A percentile compares a stretch with the other conserved stretches of the same genome.
Conservation (phyloP, 148 eudicot species). For the Rhododendron kiyosumense region DNA sequence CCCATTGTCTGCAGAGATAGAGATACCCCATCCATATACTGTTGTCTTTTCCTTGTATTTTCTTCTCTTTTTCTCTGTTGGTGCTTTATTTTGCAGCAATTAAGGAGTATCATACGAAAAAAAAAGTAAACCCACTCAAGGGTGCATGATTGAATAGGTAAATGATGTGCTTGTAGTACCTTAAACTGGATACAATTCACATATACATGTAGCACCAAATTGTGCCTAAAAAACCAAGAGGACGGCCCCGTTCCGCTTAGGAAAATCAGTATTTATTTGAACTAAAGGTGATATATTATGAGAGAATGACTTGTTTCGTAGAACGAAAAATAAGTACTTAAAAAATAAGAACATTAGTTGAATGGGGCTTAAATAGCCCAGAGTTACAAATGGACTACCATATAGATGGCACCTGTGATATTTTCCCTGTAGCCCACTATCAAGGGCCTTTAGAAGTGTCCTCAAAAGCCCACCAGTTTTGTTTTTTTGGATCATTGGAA, state of each 20-base stretch:
- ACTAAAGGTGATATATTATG: no score
- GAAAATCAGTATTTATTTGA: no score
- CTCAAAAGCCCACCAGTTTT: no score
- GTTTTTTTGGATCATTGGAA: no score
- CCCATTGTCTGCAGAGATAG: conserved; percentile 53
- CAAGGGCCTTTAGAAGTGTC: not conserved
- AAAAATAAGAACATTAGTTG: no score
- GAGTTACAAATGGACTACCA: not conserved
- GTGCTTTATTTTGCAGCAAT: not conserved
- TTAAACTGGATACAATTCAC: conserved; percentile 4
- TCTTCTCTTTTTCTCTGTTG: not conserved
- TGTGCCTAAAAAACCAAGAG: no score
- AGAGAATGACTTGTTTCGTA: no score
- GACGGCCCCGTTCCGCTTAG: no score
- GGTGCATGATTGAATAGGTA: not conserved
- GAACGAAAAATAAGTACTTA: no score
- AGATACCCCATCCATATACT: conserved; percentile 39
- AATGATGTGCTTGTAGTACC: conserved; percentile 14
- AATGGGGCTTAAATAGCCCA: not conserved
- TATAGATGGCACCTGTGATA: not conserved
- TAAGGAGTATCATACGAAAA: not conserved
- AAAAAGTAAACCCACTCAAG: conserved; percentile 2
- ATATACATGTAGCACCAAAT: not conserved
- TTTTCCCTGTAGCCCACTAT: not conserved
- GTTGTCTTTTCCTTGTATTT: not conserved